These are phyloP conservation scores for Phytophthora foliorum DNA, from an alignment of 352 stramenopile genomes.

Conservation along the genomic window DNA sequence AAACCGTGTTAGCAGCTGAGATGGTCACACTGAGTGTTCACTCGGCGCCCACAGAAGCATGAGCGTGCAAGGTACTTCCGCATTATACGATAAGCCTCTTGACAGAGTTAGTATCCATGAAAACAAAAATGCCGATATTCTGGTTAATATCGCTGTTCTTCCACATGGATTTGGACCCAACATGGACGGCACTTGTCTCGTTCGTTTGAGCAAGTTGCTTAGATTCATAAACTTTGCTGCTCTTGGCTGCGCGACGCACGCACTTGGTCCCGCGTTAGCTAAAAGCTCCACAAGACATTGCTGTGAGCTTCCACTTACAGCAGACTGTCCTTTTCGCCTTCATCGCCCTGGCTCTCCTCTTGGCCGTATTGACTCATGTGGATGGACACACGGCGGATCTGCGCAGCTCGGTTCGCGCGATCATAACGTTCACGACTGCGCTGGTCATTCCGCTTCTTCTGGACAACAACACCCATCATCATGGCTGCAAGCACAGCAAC, in stretches of 20 bases:
- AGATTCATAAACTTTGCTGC: conserved; percentile 30
- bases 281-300: conserved; percentile 10
- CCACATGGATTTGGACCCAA: conserved; percentile 23
- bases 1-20: conserved; percentile 42
- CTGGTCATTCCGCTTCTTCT: conserved; percentile 73
- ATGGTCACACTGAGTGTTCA: conserved; percentile 45
- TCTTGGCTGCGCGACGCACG: not conserved
- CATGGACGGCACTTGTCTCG: conserved; percentile 23
- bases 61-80: not conserved
- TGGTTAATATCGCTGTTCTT: conserved; percentile 27
- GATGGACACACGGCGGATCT: conserved; percentile 82
- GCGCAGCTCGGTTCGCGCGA: conserved; percentile 67
- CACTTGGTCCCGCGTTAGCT: not conserved
- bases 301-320: conserved; percentile 44
- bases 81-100: not conserved
- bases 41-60: conserved; percentile 11
- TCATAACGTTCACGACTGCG: conserved; percentile 59
- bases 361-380: conserved; percentile 68
- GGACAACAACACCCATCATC: conserved; percentile 64
- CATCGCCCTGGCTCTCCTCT: conserved; percentile 51
- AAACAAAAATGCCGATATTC: conserved; percentile 41
- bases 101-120: conserved; percentile 5
- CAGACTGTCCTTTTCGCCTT: conserved; percentile 64
- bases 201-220: conserved; percentile 7
- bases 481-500: conserved; percentile 67